Conservation (phyloP, 2,329 filamentous ascomycete genomes). For the Lasiodiplodia sp. region DNA sequence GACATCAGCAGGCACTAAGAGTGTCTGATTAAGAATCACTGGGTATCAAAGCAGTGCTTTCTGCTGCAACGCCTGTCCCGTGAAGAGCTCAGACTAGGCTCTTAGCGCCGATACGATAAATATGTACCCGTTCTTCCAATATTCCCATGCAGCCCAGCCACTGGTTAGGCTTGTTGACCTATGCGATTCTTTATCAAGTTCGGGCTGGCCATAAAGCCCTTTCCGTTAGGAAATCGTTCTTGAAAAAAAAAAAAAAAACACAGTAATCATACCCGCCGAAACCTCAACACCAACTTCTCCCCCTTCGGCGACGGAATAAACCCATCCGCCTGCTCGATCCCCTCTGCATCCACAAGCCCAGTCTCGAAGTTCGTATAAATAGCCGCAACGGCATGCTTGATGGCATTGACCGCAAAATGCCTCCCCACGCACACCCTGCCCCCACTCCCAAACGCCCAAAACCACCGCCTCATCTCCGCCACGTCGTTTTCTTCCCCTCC, state of each 20-base stretch:
- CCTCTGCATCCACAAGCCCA: conserved; percentile 41
- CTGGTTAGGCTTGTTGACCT: too few relatives aligned
- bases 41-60: too few relatives aligned
- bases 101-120: too few relatives aligned
- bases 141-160: too few relatives aligned
- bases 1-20: not conserved
- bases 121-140: too few relatives aligned
- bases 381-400: conserved; percentile 73
- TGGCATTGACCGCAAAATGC: conserved; percentile 61
- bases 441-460: conserved; percentile 55
- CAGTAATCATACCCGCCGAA: conserved; percentile 8
- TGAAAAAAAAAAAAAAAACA: too few relatives aligned
- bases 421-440: conserved; percentile 55
- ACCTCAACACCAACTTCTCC: conserved; percentile 34
- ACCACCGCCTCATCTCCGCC: conserved; percentile 57
- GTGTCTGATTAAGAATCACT: not conserved
- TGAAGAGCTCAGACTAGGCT: too few relatives aligned
- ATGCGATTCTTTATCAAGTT: too few relatives aligned
- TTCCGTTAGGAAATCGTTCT: too few relatives aligned
- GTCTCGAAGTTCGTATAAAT: conserved; percentile 70
- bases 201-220: too few relatives aligned
- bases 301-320: conserved; percentile 50
- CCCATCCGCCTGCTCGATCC: conserved; percentile 47
- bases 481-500: too few relatives aligned
- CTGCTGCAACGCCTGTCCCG: too few relatives aligned